Base-by-base conservation (phyloP, 768 basidiomycete species). In the Scleroderma bovista region DNA sequence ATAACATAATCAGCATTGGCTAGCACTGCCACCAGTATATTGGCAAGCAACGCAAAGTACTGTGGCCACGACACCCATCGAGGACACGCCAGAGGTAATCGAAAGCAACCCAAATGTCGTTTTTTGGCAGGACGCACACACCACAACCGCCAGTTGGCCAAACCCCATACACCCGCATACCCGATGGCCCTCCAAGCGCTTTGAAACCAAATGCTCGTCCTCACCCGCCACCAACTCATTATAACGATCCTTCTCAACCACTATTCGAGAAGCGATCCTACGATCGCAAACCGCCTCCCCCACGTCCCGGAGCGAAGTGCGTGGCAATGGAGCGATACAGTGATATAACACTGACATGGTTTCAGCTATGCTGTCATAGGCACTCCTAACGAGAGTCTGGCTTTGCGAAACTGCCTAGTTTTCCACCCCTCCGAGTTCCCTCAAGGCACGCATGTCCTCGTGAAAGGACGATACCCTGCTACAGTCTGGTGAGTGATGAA, bases 351-450 rank as follows among this genome's bases (percentile, higher is more conserved):
- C 36, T 33, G 11, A 48, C 15, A 39, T 20, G 40, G 10, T 38
- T 13, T 8, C 45, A 83, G 80, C 44, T 87, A 74, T 57, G 65
- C 60, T 23, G 83, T 92, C 47, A 79, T 78, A 4, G 65, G 71
- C 16, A 76, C 79, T 48, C 86, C 89, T 0, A 81, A 74, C 50
- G 79, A 84, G 44, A 67, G 75, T 1, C 76, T 92, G 22, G 93
- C 92, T 0, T 72, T 92, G 51, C 77, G 81, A 16, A 95, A 94
- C 65, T 83, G 89, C 57, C 63, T 95, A 15, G 79, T 94, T 39
- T 89, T 91, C 24, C 73, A 88, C 65, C 81, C 86, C 1, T 70
- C 74, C 5, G 92, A 96, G 67, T 94, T 94, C 60, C 67, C 69
- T 8, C 70, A 79, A 13, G 81, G 83, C 6, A 78, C 82, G 45